phyloP scores from a whole-genome alignment of 257 asterid species.

The Solanum medicagineum region DNA sequence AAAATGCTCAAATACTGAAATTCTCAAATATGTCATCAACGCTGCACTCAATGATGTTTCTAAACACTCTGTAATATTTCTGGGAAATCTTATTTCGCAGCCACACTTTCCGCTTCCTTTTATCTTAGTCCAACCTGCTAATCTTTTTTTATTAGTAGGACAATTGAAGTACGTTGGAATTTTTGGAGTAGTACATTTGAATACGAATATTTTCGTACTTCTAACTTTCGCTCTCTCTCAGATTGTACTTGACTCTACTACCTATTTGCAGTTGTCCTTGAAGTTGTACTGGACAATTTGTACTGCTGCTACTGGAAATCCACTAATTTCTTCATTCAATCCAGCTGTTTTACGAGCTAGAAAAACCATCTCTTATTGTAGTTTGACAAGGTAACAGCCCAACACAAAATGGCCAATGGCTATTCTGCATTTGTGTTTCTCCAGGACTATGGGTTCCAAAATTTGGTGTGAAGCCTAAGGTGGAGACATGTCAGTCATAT shows the following conservation, averaged over 20 bases:
- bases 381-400: neutral
- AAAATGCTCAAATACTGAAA: neutral
- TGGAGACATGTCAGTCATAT: neutral
- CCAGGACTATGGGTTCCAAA: neutral
- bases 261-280: neutral
- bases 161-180: neutral
- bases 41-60: conserved; percentile 11
- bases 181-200: neutral
- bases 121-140: neutral
- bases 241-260: neutral
- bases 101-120: neutral
- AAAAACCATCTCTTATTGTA: neutral
- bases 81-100: neutral
- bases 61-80: neutral
- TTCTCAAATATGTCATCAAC: conserved; percentile 3
- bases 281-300: neutral
- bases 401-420: neutral
- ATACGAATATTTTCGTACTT: neutral
- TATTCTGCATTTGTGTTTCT: neutral
- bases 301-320: neutral
- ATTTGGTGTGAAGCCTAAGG: neutral
- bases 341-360: neutral
- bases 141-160: neutral
- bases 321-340: neutral
- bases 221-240: neutral